Evolutionary conservation across 2,329 filamentous ascomycete species (phyloP).

Genomic region (Laburnicola sp.): DNA sequence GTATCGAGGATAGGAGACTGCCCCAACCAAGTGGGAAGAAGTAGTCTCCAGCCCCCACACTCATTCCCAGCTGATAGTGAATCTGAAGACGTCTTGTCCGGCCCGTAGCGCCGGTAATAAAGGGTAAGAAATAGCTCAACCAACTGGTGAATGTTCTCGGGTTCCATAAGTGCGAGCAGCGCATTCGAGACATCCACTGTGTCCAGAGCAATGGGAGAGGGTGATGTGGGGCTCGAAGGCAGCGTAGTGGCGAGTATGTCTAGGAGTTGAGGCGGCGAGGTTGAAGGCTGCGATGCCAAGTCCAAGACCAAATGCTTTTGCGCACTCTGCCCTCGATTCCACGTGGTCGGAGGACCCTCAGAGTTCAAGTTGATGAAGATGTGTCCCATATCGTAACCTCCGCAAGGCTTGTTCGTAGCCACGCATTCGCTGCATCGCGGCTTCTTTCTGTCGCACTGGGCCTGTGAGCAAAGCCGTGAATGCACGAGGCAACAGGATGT

Average conservation of each 20-base stretch:
- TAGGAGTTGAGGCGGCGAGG: conserved; percentile 8
- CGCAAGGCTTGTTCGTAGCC: conserved; percentile 19
- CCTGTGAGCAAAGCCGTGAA: conserved; percentile 1
- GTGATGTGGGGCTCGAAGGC: background rate
- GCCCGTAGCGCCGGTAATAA: conserved; percentile 18
- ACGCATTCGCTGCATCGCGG: conserved; percentile 26
- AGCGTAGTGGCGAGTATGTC: background rate
- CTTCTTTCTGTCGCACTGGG: conserved; percentile 27
- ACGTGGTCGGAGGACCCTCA: conserved; percentile 20
- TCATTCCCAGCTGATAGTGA: conserved; percentile 18
- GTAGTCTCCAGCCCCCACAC: conserved; percentile 21
- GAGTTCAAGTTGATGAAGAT: conserved; percentile 29
- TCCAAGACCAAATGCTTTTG: conserved; percentile 28
- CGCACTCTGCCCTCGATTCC: conserved; percentile 24
- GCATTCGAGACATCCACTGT: conserved; percentile 2
- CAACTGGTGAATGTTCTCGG: conserved; percentile 15
- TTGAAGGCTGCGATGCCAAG: conserved; percentile 18
- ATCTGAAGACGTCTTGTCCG: conserved; percentile 10
- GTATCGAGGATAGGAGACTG: conserved; percentile 22
- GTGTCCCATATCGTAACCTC: conserved; percentile 24
- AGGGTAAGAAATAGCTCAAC: conserved; percentile 22
- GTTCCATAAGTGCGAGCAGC: conserved; percentile 10
- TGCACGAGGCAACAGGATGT: background rate
- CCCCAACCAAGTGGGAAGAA: conserved; percentile 22
- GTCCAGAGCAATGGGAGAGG: background rate